Conservation (phyloP, 257 asterid species). For the Paraleonurus japonicus region DNA sequence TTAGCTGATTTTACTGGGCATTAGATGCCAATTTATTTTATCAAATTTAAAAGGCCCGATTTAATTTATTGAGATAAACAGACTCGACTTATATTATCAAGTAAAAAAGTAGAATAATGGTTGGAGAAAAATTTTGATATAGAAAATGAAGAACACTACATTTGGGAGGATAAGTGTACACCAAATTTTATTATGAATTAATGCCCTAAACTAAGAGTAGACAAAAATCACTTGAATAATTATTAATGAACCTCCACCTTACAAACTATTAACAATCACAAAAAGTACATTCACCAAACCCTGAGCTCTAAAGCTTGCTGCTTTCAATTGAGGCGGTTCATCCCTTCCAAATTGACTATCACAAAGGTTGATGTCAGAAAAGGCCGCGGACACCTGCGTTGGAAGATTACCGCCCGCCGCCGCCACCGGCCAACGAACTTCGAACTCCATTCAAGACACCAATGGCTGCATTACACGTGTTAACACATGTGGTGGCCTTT, state of each 20-base stretch:
- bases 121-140: no score
- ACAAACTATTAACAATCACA: not conserved
- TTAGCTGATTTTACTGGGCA: no score
- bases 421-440: not conserved
- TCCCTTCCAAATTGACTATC: constrained; percentile 12
- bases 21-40: no score
- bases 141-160: no score
- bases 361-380: constrained; percentile 19
- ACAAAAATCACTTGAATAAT: no score
- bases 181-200: no score
- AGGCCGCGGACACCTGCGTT: constrained; percentile 22
- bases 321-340: constrained; percentile 4
- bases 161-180: no score
- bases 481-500: constrained; percentile 16
- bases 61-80: no score
- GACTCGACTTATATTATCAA: no score
- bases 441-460: not conserved
- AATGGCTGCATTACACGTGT: constrained; percentile 5
- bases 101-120: no score
- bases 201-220: no score
- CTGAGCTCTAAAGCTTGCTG: not conserved
- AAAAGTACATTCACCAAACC: not conserved
- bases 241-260: not conserved
- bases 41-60: no score
- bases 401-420: not conserved